These are phyloP conservation scores for Akebia trifoliata DNA, from an alignment of 164 flowering plant species.

Conservation along the genomic window DNA sequence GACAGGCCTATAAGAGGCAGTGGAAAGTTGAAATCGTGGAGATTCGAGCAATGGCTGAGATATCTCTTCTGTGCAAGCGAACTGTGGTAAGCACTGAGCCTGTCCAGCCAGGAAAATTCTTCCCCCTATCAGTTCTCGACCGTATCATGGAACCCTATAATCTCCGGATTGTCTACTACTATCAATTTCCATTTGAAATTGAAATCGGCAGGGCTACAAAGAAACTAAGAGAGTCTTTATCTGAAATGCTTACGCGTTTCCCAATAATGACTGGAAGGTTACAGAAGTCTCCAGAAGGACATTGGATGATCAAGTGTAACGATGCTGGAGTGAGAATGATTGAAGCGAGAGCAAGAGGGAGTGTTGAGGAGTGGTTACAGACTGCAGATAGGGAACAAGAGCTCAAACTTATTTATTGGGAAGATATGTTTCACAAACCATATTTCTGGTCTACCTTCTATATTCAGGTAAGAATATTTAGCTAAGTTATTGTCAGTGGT, in stretches of 20 bases:
- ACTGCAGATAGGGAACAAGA: conserved; percentile 44
- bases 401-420: conserved; percentile 57
- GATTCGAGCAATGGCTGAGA: conserved; percentile 28
- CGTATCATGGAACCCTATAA: conserved; percentile 45
- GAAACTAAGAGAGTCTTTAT: conserved; percentile 32
- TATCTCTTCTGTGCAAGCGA: conserved; percentile 36
- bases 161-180: conserved; percentile 44
- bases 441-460: conserved; percentile 68
- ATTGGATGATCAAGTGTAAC: conserved; percentile 61
- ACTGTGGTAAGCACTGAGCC: conserved; percentile 49
- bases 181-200: conserved; percentile 7
- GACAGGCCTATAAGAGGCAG: not conserved
- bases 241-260: conserved; percentile 33
- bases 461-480: conserved; percentile 40
- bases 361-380: conserved; percentile 50
- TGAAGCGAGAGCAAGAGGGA: conserved; percentile 52
- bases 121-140: conserved; percentile 40
- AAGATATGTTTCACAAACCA: conserved; percentile 49
- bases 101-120: conserved; percentile 34
- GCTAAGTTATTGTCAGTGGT: no score
- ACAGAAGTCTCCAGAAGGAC: conserved; percentile 28
- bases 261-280: conserved; percentile 52
- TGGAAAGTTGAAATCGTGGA: no score
- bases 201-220: conserved; percentile 26
- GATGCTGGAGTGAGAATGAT: conserved; percentile 65